These are phyloP conservation scores for Aspergillus ustus DNA, from an alignment of 2,329 filamentous ascomycete genomes.

Conservation along the genomic window DNA sequence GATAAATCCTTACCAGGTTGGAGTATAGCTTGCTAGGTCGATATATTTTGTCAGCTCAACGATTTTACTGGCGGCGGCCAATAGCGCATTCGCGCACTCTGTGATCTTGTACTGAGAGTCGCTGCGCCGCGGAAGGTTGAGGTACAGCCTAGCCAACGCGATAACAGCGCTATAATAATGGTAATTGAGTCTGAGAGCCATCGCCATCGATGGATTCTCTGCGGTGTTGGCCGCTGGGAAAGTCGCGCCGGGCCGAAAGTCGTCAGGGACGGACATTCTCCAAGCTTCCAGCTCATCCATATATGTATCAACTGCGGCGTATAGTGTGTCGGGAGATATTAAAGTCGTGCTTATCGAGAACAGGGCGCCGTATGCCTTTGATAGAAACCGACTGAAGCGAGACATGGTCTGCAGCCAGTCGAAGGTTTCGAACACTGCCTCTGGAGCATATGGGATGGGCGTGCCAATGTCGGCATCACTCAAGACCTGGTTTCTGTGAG, in stretches of 20 bases:
- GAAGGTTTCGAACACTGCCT: constrained; percentile 37
- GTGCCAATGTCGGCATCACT: constrained; percentile 45
- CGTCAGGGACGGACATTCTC: constrained; percentile 34
- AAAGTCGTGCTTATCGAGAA: constrained; percentile 41
- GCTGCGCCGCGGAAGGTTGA: constrained; percentile 27
- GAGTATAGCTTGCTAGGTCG: constrained; percentile 29
- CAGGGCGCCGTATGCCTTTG: constrained; percentile 38
- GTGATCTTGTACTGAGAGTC: not conserved
- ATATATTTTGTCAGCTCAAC: constrained; percentile 28
- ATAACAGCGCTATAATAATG: constrained; percentile 38
- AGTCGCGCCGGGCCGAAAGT: constrained; percentile 32
- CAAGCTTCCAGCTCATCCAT: constrained; percentile 36
- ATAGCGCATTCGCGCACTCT: constrained; percentile 30
- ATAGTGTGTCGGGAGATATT: constrained; percentile 19
- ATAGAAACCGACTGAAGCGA: constrained; percentile 37
- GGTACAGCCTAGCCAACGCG: constrained; percentile 34
- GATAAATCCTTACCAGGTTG: constrained; percentile 39
- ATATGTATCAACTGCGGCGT: constrained; percentile 29
- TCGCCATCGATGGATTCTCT: constrained; percentile 22
- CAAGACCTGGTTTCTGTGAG: constrained; percentile 31
- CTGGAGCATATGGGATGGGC: constrained; percentile 39
- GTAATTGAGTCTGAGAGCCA: constrained; percentile 34
- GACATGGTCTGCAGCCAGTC: constrained; percentile 42
- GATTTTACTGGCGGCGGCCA: constrained; percentile 37
- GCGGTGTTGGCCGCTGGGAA: too few relatives aligned